Percentiles rank a stretch among this genome's conserved stretches.
Conservation (phyloP, 495 filamentous ascomycete species). For the Aspergillus asperescens region DNA sequence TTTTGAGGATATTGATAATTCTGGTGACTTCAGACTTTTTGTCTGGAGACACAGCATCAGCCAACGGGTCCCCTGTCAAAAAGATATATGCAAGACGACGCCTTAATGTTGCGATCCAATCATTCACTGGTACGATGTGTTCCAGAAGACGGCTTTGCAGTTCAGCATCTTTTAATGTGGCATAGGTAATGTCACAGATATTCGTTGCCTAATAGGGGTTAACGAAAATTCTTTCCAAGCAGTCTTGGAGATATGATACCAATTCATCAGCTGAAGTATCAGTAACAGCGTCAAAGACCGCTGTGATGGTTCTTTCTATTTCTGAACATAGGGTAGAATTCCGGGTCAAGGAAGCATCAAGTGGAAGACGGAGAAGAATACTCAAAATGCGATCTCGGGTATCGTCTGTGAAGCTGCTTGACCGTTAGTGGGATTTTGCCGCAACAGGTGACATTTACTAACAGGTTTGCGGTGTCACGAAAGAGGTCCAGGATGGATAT, state of each 20-base stretch:
- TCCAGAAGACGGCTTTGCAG: constrained; percentile 58
- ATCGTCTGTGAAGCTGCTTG: constrained; percentile 29
- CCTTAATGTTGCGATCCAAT: constrained; percentile 56
- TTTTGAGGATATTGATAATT: constrained; percentile 48
- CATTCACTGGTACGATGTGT: constrained; percentile 49
- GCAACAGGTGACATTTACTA: neutral
- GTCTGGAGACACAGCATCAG: constrained; percentile 40
- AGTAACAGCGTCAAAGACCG: constrained; percentile 33
- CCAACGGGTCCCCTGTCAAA: constrained; percentile 50
- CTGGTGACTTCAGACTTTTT: constrained; percentile 45
- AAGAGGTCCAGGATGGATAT: constrained; percentile 34
- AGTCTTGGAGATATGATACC: constrained; percentile 16
- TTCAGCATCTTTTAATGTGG: constrained; percentile 42
- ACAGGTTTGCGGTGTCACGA: constrained; percentile 28
- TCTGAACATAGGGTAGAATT: constrained; percentile 34
- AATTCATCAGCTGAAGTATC: constrained; percentile 27
- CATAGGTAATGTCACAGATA: constrained; percentile 49
- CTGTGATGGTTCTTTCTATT: constrained; percentile 43
- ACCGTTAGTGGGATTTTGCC: constrained; percentile 4
- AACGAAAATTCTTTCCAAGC: neutral
- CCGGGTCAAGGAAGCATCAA: constrained; percentile 49
- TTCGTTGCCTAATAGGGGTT: constrained; percentile 44
- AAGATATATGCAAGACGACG: constrained; percentile 70
- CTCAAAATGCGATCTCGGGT: constrained; percentile 29
- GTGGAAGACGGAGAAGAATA: constrained; percentile 54